A percentile compares a stretch with the other conserved stretches of the same genome.
Conservation (phyloP, 495 filamentous ascomycete genomes). For the Podospora bellae-mahoneyi region DNA sequence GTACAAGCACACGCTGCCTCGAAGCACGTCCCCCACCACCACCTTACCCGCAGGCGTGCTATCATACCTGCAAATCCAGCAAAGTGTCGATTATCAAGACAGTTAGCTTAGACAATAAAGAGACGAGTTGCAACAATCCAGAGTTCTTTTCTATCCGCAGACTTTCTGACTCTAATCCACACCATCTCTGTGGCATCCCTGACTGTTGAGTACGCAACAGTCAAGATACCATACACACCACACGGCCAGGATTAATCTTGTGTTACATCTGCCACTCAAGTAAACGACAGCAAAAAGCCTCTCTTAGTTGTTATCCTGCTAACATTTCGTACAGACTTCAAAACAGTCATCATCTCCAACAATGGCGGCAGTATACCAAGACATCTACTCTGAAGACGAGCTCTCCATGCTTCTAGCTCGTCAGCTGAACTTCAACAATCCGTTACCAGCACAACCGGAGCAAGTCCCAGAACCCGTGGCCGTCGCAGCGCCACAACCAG, state of each 20-base stretch:
- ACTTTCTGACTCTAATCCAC: not conserved
- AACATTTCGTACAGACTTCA: conserved; percentile 11
- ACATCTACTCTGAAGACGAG: conserved; percentile 59
- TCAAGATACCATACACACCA: not conserved
- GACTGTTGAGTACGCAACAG: not conserved
- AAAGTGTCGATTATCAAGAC: not conserved
- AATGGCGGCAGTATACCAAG: conserved; percentile 40
- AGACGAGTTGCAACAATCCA: not conserved
- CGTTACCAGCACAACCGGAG: conserved; percentile 1
- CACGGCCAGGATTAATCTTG: not conserved
- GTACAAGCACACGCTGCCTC: not conserved
- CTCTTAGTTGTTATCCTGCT: conserved; percentile 5
- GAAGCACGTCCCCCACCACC: not conserved
- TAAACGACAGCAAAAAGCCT: conserved; percentile 10
- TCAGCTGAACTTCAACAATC: conserved; percentile 54
- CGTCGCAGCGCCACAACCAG: conserved; percentile 32
- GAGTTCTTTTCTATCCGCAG: not conserved
- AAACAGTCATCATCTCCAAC: conserved; percentile 16
- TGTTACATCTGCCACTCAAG: not conserved
- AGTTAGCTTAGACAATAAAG: not conserved
- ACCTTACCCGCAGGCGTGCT: not conserved
- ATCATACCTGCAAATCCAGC: not conserved
- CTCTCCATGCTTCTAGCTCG: conserved; percentile 64
- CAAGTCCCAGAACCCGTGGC: conserved; percentile 34
- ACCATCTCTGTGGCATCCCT: not conserved